phyloP scores from a whole-genome alignment of 768 basidiomycete species.

The Collybiopsis luxurians region DNA sequence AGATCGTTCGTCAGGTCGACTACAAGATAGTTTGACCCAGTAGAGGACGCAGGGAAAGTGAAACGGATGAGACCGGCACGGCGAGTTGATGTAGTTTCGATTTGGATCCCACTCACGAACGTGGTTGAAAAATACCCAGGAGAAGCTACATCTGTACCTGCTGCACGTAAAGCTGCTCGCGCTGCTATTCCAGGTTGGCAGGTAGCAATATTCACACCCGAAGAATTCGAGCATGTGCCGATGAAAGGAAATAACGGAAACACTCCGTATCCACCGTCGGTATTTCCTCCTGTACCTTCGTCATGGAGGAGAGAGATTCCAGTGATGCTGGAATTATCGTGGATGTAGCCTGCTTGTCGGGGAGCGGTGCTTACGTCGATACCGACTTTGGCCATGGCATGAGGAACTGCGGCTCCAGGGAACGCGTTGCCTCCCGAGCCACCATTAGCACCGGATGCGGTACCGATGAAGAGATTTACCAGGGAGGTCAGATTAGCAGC shows the following conservation, averaged over 20 bases:
- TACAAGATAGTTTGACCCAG: constrained; percentile 47
- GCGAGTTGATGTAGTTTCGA: constrained; percentile 59
- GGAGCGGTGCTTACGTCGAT: constrained; percentile 49
- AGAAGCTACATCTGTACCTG: constrained; percentile 40
- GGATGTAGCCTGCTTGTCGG: constrained; percentile 49
- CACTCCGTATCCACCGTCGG: constrained; percentile 47
- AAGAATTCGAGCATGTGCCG: neutral
- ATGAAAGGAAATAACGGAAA: constrained; percentile 47
- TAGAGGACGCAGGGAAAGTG: constrained; percentile 43
- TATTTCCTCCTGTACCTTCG: constrained; percentile 53
- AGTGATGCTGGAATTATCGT: constrained; percentile 39
- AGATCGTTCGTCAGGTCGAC: constrained; percentile 44
- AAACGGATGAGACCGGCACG: constrained; percentile 59
- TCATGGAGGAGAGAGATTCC: constrained; percentile 51
- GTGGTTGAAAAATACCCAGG: constrained; percentile 51
- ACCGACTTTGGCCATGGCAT: constrained; percentile 54
- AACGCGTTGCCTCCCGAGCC: constrained; percentile 48
- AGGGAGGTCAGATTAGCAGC: constrained; percentile 38
- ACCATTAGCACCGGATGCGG: constrained; percentile 41
- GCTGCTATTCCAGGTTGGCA: constrained; percentile 41
- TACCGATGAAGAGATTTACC: constrained; percentile 51
- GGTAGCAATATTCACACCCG: constrained; percentile 20
- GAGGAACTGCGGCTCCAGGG: constrained; percentile 46
- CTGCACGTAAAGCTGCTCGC: constrained; percentile 38
- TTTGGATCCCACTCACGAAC: constrained; percentile 43